Evolutionary conservation across 2,329 filamentous ascomycete genomes (phyloP).

Genomic region (Penicillium italicum): DNA sequence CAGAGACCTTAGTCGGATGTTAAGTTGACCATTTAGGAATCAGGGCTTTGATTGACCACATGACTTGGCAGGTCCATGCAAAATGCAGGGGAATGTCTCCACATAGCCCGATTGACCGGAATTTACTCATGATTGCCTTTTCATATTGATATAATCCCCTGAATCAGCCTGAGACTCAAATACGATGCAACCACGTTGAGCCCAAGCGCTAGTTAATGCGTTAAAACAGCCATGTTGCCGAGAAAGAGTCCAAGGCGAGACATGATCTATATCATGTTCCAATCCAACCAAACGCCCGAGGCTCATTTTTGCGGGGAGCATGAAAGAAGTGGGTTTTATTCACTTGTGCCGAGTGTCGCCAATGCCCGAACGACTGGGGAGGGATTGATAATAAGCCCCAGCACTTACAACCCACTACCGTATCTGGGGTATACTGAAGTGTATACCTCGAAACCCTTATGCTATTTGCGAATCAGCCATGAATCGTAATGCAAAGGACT

Average conservation of each 20-base stretch:
- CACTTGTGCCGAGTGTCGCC: conserved; percentile 18
- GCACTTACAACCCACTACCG: conserved; percentile 14
- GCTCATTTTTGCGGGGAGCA: conserved; percentile 16
- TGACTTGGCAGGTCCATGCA: neutral
- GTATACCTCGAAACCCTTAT: neutral
- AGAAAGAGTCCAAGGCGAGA: conserved; percentile 8
- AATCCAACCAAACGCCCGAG: conserved; percentile 9
- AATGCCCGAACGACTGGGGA: conserved; percentile 9
- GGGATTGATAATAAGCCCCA: conserved; percentile 16
- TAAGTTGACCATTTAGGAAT: neutral
- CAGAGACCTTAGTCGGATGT: too few species aligned
- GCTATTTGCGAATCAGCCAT: neutral
- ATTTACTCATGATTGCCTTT: neutral
- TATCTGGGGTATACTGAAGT: neutral
- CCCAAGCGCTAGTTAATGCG: neutral
- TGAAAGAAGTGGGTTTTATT: conserved; percentile 12
- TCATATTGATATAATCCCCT: neutral
- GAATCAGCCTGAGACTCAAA: neutral
- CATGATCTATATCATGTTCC: conserved; percentile 17
- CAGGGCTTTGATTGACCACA: neutral
- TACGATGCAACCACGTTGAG: neutral
- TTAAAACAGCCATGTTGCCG: conserved; percentile 13
- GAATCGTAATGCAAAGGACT: conserved; percentile 25
- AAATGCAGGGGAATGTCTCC: too few species aligned
- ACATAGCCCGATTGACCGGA: too few species aligned